phyloP scores from a whole-genome alignment of 1,139 yeast genomes.

The Hansenula lynferdii region DNA sequence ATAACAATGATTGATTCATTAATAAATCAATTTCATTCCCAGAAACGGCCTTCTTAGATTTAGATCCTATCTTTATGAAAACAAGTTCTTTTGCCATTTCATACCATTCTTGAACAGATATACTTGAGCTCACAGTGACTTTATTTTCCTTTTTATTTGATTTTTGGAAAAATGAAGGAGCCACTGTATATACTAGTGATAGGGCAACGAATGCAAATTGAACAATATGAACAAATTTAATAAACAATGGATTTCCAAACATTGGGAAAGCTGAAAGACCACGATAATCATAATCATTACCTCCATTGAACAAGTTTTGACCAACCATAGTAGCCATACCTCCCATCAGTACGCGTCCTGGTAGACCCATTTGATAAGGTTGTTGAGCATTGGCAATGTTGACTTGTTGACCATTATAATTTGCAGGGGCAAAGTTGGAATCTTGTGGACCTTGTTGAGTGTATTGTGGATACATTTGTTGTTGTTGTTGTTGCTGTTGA shows the following conservation, averaged over 20 bases:
- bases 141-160: too few species aligned
- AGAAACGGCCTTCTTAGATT: slow-evolving; percentile 5
- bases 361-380: slow-evolving; percentile 21
- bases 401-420: slow-evolving; percentile 18
- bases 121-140: too few species aligned
- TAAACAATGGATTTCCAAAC: slow-evolving; percentile 24
- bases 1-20: slow-evolving; percentile 12
- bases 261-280: slow-evolving; percentile 29
- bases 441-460: slow-evolving; percentile 2
- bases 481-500: slow-evolving; percentile 6
- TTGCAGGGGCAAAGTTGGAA: slow-evolving; percentile 21
- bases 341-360: slow-evolving; percentile 28
- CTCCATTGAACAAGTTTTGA: slow-evolving; percentile 23
- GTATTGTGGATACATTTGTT: not conserved
- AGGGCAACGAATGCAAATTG: slow-evolving; percentile 19
- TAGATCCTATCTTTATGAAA: slow-evolving; percentile 17
- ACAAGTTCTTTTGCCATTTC: slow-evolving; percentile 18
- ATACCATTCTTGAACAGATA: slow-evolving; percentile 17
- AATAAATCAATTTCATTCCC: slow-evolving; percentile 10
- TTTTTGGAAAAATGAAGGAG: slow-evolving; percentile 14
- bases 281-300: slow-evolving; percentile 23
- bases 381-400: slow-evolving; percentile 21
- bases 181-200: slow-evolving; percentile 15
- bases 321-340: slow-evolving; percentile 28
- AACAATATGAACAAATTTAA: slow-evolving; percentile 17